phyloP scores from a whole-genome alignment of 352 stramenopile genomes.

The Phytopythium mirpurense region DNA sequence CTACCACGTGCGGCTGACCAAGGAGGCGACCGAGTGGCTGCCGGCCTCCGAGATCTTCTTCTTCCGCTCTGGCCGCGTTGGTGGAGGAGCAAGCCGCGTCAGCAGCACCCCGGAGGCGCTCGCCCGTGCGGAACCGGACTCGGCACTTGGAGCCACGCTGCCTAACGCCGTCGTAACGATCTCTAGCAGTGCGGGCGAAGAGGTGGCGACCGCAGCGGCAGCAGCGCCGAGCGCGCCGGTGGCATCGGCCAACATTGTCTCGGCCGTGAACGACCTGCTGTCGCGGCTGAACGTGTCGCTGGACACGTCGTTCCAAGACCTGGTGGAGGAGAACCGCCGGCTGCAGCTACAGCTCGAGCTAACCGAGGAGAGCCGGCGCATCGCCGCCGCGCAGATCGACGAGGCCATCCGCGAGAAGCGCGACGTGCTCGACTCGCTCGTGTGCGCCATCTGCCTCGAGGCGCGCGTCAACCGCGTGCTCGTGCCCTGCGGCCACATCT shows the following conservation, averaged over 20 bases:
- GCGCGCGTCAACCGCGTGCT: slow-evolving; percentile 78
- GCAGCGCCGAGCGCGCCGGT: slow-evolving; percentile 4
- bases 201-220: neutral
- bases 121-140: neutral
- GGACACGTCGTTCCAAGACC: slow-evolving; percentile 54
- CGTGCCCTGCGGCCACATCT: slow-evolving; percentile 81
- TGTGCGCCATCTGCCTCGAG: slow-evolving; percentile 79
- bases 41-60: slow-evolving; percentile 63
- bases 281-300: slow-evolving; percentile 66
- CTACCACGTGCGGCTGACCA: slow-evolving; percentile 60
- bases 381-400: slow-evolving; percentile 60
- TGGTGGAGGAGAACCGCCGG: slow-evolving; percentile 58
- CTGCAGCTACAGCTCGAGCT: slow-evolving; percentile 57
- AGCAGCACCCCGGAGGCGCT: neutral
- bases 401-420: slow-evolving; percentile 66
- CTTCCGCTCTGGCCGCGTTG: slow-evolving; percentile 51
- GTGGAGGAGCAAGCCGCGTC: slow-evolving; percentile 7
- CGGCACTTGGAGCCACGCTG: neutral
- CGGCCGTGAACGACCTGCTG: slow-evolving; percentile 75
- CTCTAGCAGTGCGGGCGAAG: neutral
- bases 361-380: slow-evolving; percentile 53
- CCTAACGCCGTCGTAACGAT: neutral
- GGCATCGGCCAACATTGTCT: slow-evolving; percentile 44
- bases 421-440: slow-evolving; percentile 63
- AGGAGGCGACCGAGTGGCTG: slow-evolving; percentile 29